Base-by-base conservation (phyloP, 345 rosid species). In the Cardamine occulta region DNA sequence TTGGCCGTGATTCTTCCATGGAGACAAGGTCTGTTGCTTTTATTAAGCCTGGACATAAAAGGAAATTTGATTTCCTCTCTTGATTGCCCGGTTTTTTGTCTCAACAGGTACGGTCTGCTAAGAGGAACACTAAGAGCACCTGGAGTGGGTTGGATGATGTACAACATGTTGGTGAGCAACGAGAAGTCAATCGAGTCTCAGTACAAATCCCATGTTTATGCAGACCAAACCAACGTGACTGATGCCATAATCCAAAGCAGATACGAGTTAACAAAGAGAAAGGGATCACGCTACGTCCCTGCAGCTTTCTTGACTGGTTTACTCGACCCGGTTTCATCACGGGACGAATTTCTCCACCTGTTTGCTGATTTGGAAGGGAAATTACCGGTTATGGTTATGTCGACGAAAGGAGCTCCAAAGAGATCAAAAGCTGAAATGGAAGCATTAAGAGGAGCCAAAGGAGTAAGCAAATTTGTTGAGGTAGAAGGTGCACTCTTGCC, bases 341-440 rank as follows among this genome's bases (percentile, higher is more conserved):
- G 89, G 44, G 90, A 87, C 8, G 98, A 87, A 72, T 93, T 93
- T 75, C 81, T 89, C 21, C 80, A 82, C 47, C 84, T 91, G 49
- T 91, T 91, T 80, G 86, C 90, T 7, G 72, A 61, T 63, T 71
- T 93, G 73, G 93, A 88, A 45, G 93, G 88, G 51, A 83, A 82
- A 74, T 34, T 80, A 2, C 97, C 91, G 0, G 70, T 87, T 49
- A 82, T 93, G 75, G 91, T 86, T 6, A 68, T 91, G 81, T 89
- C 96, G 55, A 69, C 87, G 0, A 69, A 83, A 73, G 88, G 89
- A 48, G 86, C 91, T 78, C 97, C 96, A 7, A 89, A 81, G 83
- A 89, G 96, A 82, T 93, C 97, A 2, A 93, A 91, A 76, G 90
- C 97, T 19, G 98, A 89, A 82, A 93, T 93, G 94, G 94, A 89